A percentile compares a stretch with the other conserved stretches of the same genome.
phyloP scores from a whole-genome alignment of 2,329 filamentous ascomycete genomes.

The Fusarium buxicola region DNA sequence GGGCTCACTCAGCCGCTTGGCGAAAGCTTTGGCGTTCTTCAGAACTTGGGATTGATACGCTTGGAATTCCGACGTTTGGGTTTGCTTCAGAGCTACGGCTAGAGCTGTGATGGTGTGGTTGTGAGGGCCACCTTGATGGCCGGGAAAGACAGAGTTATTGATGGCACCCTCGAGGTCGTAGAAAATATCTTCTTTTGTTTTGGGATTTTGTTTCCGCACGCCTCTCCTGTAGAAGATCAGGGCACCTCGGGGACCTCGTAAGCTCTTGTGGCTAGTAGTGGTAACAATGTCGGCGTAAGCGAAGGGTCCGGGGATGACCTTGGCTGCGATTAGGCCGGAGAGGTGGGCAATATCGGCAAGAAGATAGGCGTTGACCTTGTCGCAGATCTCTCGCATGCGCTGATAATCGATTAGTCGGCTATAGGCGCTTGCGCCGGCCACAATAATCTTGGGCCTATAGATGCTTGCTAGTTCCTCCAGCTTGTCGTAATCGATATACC shows the following conservation, averaged over 20 bases:
- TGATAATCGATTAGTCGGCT: slow-evolving; percentile 96
- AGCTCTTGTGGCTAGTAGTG: slow-evolving; percentile 97
- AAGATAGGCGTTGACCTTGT: slow-evolving; percentile 92
- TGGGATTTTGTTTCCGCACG: slow-evolving; percentile 82
- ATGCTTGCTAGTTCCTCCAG: slow-evolving; percentile 87
- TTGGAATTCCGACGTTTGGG: slow-evolving; percentile 88
- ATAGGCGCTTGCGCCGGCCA: slow-evolving; percentile 95
- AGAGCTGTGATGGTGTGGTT: slow-evolving; percentile 99
- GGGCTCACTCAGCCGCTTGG: slow-evolving; percentile 70
- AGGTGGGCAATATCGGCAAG: slow-evolving; percentile 98
- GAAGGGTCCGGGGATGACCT: slow-evolving; percentile 92
- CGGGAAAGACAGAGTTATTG: slow-evolving; percentile 96
- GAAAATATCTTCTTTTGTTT: slow-evolving; percentile 85
- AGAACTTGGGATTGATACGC: slow-evolving; percentile 92
- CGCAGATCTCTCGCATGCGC: slow-evolving; percentile 88
- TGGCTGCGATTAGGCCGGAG: slow-evolving; percentile 91
- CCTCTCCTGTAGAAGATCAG: slow-evolving; percentile 99
- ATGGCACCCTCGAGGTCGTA: slow-evolving; percentile 95
- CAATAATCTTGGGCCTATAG: slow-evolving; percentile 95
- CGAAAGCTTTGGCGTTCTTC: slow-evolving; percentile 90
- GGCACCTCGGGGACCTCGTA: slow-evolving; percentile 92
- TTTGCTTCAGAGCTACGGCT: slow-evolving; percentile 93
- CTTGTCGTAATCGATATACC: slow-evolving; percentile 93
- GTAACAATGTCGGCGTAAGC: slow-evolving; percentile 93
- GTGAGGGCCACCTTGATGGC: slow-evolving; percentile 97